Percentiles rank a stretch among this genome's conserved stretches.
Evolutionary conservation across 1,284 basidiomycete genomes (phyloP).

Genomic region (Rhodotorula sp.): DNA sequence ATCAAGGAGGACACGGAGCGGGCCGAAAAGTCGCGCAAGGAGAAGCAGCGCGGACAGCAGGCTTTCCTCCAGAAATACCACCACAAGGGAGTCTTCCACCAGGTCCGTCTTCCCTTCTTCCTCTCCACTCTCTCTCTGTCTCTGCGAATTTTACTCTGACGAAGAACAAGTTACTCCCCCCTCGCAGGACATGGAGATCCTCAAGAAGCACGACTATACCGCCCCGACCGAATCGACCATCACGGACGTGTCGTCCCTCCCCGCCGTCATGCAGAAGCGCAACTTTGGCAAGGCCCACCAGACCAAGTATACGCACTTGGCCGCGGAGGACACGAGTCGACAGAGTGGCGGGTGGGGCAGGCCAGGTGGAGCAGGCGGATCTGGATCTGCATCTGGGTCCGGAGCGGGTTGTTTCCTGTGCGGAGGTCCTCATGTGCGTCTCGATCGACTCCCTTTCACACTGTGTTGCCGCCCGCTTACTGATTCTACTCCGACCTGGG

Average conservation of each 20-base stretch:
- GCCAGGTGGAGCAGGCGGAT: constrained; percentile 46
- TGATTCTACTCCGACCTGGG: too few relatives aligned
- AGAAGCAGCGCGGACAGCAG: constrained; percentile 72
- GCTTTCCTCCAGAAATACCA: constrained; percentile 96
- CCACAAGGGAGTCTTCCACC: constrained; percentile 97
- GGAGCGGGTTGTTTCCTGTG: constrained; percentile 75
- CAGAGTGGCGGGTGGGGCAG: constrained; percentile 59
- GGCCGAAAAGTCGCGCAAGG: constrained; percentile 72
- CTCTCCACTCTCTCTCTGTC: background rate
- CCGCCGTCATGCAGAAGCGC: constrained; percentile 94
- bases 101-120: constrained; percentile 57
- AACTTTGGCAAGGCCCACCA: constrained; percentile 91
- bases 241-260: constrained; percentile 74
- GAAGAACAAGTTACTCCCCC: too few relatives aligned
- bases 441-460: too few relatives aligned
- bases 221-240: constrained; percentile 81
- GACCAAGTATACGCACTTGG: constrained; percentile 88
- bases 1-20: constrained; percentile 84
- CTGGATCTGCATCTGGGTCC: constrained; percentile 50
- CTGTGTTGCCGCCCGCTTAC: too few relatives aligned
- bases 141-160: background rate
- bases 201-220: constrained; percentile 79
- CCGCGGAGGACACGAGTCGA: constrained; percentile 87
- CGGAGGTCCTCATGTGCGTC: constrained; percentile 43
- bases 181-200: constrained; percentile 77